phyloP scores from a whole-genome alignment of 768 basidiomycete species.

The Lyophyllum semitale region DNA sequence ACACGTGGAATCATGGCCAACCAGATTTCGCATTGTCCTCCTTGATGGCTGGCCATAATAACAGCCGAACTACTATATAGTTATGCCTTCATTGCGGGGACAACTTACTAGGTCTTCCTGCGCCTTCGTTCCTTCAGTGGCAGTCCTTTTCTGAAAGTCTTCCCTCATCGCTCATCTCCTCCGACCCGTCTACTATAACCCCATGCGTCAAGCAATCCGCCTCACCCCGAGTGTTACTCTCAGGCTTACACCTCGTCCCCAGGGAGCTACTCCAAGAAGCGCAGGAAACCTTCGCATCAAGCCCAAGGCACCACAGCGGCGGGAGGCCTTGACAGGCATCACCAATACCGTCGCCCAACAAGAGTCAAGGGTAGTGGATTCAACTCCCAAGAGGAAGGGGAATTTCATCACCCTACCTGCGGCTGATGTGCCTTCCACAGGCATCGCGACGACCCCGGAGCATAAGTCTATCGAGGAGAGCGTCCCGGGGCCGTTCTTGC shows the following conservation, averaged over 20 bases:
- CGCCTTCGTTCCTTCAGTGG: no score
- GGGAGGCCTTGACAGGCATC: constrained; percentile 2
- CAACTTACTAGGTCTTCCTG: no score
- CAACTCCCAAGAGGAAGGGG: background rate
- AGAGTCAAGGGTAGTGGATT: background rate
- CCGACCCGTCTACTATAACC: background rate
- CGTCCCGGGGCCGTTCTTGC: constrained; percentile 29
- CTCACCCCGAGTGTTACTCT: constrained; percentile 4
- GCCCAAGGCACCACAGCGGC: background rate
- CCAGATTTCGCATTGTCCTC: background rate
- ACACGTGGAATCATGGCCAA: background rate
- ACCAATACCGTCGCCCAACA: background rate
- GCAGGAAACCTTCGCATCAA: background rate
- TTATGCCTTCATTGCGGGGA: no score
- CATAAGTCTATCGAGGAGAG: background rate
- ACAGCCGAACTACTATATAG: background rate
- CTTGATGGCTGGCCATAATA: background rate
- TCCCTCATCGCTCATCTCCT: background rate
- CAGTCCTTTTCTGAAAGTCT: background rate
- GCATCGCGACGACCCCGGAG: background rate
- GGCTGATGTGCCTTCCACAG: background rate
- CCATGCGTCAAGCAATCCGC: constrained; percentile 7
- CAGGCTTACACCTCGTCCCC: background rate
- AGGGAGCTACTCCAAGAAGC: background rate
- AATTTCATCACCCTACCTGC: background rate